Evolutionary conservation across 108 stramenopile genomes (phyloP).

Genomic region (Cyclotella choctawhatcheeana): DNA sequence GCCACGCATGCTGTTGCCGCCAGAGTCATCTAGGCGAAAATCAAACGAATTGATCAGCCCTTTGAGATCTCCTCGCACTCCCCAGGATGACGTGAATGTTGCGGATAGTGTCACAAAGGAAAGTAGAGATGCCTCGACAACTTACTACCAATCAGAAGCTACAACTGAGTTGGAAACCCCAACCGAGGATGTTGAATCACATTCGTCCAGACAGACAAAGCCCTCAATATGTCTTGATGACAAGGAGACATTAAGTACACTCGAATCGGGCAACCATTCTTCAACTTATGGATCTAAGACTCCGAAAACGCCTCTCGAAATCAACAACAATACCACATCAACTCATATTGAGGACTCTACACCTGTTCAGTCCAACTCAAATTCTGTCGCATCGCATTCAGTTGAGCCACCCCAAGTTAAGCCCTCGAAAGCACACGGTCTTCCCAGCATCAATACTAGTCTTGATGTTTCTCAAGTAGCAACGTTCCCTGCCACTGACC

Average conservation of each 20-base stretch:
- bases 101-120: constrained; percentile 22
- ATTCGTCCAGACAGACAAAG: background rate
- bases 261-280: background rate
- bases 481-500: constrained; percentile 5
- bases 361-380: constrained; percentile 6
- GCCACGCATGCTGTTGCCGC: constrained; percentile 25
- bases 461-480: background rate
- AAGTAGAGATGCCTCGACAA: constrained; percentile 40
- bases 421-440: background rate
- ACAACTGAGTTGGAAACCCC: constrained; percentile 29
- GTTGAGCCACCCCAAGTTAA: background rate
- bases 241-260: constrained; percentile 1
- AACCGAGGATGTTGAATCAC: background rate
- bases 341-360: background rate
- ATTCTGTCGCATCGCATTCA: background rate
- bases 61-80: constrained; percentile 12
- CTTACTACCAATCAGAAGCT: constrained; percentile 32
- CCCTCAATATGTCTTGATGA: constrained; percentile 10
- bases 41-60: constrained; percentile 24
- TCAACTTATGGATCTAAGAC: background rate
- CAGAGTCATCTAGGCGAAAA: constrained; percentile 25
- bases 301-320: background rate
- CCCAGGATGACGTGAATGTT: constrained; percentile 8
- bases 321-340: background rate
- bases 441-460: background rate